Evolutionary conservation across 176 grass and related monocot genomes (phyloP), one percentile per base, ranked within the genome.

Genomic region (Triticum turgidum): DNA sequence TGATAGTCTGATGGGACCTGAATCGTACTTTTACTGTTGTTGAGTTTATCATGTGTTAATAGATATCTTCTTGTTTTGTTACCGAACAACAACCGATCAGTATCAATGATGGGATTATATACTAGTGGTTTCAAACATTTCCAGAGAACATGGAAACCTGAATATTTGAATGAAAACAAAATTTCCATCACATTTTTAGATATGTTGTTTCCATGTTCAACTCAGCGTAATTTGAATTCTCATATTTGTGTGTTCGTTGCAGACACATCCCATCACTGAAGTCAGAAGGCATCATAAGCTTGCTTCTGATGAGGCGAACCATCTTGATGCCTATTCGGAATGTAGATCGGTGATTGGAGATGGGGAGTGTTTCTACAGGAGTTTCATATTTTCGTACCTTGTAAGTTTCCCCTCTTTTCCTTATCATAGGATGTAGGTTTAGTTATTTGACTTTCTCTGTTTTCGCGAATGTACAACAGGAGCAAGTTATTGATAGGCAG

Each of bases 321-420:
- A 86, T 65, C 32, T 3, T 42, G 9, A 11, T 64, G 4, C 0
- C 6, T 86, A 79, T 83, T 86, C 65, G 22, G 56, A 2, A 79
- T 73, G 86, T 71, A 78, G 79, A 34, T 80, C 41, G 1, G 88
- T 90, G 30, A 14, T 4, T 64, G 65, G 73, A 73, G 88, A 90
- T 54, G 79, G 79, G 20, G 88, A 90, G 41, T 83, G 88, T 86
- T 90, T 90, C 73, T 83, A 90, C 42, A 86, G 88, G 79, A 86
- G 84, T 65, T 90, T 86, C 84, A 86, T 90, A 79, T 86, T 86
- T 90, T 83, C 79, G 11, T 86, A 90, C 79, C 64, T 90, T 5
- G 88, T 90, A 86, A 64, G 9, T 24, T 39, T 72, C 29, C 54
- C 20, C n/a, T n/a, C 11, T 66, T 39, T 64, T 86, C 17, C 14